phyloP scores from a whole-genome alignment of 2,329 filamentous ascomycete genomes.

The Fusarium nurragi region DNA sequence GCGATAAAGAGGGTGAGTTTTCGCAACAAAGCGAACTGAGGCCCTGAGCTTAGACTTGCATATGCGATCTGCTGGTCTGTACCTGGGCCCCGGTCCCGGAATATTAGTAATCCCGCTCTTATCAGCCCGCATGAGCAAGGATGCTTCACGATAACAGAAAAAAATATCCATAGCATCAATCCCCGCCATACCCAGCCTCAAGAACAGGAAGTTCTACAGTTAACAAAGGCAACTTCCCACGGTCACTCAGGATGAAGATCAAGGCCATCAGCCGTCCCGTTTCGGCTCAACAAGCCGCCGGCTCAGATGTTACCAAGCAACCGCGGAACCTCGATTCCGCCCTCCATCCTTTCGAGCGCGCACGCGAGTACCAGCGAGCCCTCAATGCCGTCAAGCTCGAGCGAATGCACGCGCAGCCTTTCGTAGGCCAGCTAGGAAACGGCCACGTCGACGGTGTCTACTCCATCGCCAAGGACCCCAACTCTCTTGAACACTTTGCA shows the following conservation, averaged over 20 bases:
- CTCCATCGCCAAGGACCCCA: slow-evolving; percentile 81
- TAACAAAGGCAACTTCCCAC: neutral
- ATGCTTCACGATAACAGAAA: slow-evolving; percentile 44
- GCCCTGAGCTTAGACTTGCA: slow-evolving; percentile 28
- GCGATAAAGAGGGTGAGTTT: slow-evolving; percentile 31
- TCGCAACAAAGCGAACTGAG: slow-evolving; percentile 36
- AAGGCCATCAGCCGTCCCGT: slow-evolving; percentile 74
- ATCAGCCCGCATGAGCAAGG: slow-evolving; percentile 36
- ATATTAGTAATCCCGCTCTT: slow-evolving; percentile 47
- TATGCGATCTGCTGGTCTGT: slow-evolving; percentile 37
- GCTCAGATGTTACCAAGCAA: slow-evolving; percentile 70
- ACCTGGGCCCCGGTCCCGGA: slow-evolving; percentile 36
- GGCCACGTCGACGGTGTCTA: slow-evolving; percentile 92
- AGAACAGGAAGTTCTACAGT: slow-evolving; percentile 19
- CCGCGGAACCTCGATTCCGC: slow-evolving; percentile 82
- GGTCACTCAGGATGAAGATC: slow-evolving; percentile 60
- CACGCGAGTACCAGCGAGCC: slow-evolving; percentile 73
- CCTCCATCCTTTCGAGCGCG: slow-evolving; percentile 89
- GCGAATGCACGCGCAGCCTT: slow-evolving; percentile 82
- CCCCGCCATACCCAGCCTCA: slow-evolving; percentile 38
- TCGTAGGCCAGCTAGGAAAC: slow-evolving; percentile 84
- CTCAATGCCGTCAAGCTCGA: slow-evolving; percentile 88
- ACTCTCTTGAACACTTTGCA: slow-evolving; percentile 76
- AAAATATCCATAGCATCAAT: slow-evolving; percentile 40
- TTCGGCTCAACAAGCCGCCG: slow-evolving; percentile 71